These are phyloP conservation scores for Helotiales sp. DNA, from an alignment of 2,329 filamentous ascomycete species.

Conservation along the genomic window DNA sequence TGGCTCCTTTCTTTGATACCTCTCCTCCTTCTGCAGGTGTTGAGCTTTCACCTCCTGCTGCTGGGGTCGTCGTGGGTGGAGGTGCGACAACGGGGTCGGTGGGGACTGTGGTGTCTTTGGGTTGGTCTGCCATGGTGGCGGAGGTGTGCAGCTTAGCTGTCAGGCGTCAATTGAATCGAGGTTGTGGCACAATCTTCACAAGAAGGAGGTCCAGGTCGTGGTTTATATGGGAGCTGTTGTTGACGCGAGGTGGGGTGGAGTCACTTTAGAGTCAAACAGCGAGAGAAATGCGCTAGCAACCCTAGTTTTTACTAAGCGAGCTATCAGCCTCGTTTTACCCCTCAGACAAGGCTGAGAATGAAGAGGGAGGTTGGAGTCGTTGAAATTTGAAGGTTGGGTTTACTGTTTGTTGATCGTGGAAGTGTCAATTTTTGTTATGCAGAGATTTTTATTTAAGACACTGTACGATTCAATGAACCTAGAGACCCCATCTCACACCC, in stretches of 20 bases:
- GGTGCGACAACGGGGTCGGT: slow-evolving; percentile 26
- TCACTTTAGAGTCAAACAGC: slow-evolving; percentile 19
- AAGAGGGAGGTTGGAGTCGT: too few species aligned
- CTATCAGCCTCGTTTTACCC: slow-evolving; percentile 18
- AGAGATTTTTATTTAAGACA: too few species aligned
- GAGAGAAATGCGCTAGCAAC: slow-evolving; percentile 25
- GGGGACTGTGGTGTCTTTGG: slow-evolving; percentile 23
- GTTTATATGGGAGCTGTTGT: not conserved
- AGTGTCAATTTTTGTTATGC: too few species aligned
- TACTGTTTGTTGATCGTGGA: too few species aligned
- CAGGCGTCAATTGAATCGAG: slow-evolving; percentile 1
- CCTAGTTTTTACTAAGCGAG: slow-evolving; percentile 26
- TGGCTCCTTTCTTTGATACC: slow-evolving; percentile 76
- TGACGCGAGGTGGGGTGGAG: slow-evolving; percentile 28
- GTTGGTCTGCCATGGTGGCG: slow-evolving; percentile 24
- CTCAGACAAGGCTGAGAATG: slow-evolving; percentile 6
- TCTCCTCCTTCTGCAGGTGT: slow-evolving; percentile 19
- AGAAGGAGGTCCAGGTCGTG: not conserved
- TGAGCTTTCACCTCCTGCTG: not conserved
- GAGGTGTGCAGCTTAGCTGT: slow-evolving; percentile 2
- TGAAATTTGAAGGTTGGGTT: too few species aligned
- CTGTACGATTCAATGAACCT: too few species aligned
- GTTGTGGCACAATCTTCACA: too few species aligned
- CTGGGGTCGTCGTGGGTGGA: not conserved
- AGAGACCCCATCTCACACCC: too few species aligned